Base-by-base conservation (phyloP, 2,329 filamentous ascomycete genomes). In the Endoconidiophora laricicola region DNA sequence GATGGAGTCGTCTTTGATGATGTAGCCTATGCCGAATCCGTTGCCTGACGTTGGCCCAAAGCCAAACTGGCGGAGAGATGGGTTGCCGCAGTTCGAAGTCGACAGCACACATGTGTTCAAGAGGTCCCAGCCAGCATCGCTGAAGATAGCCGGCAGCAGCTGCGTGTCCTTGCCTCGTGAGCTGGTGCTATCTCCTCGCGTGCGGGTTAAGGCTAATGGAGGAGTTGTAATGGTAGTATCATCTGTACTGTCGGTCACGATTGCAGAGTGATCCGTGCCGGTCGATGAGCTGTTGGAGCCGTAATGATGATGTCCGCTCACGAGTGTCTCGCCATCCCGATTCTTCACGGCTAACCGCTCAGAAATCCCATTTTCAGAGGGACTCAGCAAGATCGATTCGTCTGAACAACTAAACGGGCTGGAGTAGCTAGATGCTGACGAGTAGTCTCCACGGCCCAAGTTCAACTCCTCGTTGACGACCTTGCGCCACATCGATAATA, bases 1-100 rank as follows among this genome's bases (percentile, higher is more conserved):
- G 54, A 58, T 55, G 36, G 52, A 47, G 48, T 91, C 85, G 57
- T 93, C 86, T 66, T 98, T 98, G 74, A 98, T 95, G 60, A 98
- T 96, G 68, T 98, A 98, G 2, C 91, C 91, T 50, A 98, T 95
- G 26, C 91, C 91, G 60, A 96, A 96, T 0, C 91, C 91, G 56
- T 95, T 87, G 2, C 81, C 90, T 0, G 85, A 90, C 0, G 90
- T 94, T 1, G 91, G 91, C 0, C 91, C 91, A 61, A 98, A 98
- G 3, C 91, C 91, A 59, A 98, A 98, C 59, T 96, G 90, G 2
- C 91, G 80, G 16, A 98, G 78, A 0, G 83, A 86, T 0, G 91
- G 91, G 65, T 96, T 98, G 53, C 91, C 91, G 65, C 91, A 98
- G 70, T 98, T 98, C n/a, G 88, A 95, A 0, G 91, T 96, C 5